Conservation (phyloP, 2,329 filamentous ascomycete species). For the Trichoderma sp. region DNA sequence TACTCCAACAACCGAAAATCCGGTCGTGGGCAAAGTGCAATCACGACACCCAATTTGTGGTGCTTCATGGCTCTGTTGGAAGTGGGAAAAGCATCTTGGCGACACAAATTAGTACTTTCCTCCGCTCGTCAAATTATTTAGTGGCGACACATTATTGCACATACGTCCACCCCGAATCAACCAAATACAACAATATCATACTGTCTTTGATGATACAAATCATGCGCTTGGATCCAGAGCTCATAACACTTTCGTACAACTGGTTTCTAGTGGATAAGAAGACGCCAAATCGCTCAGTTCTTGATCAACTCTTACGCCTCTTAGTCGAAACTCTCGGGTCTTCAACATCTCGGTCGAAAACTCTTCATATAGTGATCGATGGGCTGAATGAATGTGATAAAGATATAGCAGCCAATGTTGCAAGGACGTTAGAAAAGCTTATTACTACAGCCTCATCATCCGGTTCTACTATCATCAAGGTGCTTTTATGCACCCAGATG, state of each 20-base stretch:
- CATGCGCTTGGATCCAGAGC: slow-evolving; percentile 28
- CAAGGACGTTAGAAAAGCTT: not conserved
- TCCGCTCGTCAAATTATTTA: slow-evolving; percentile 25
- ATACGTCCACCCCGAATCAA: slow-evolving; percentile 36
- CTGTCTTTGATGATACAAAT: slow-evolving; percentile 38
- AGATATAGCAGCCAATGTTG: not conserved
- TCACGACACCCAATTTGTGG: slow-evolving; percentile 31
- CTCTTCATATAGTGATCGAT: slow-evolving; percentile 6
- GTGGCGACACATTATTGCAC: slow-evolving; percentile 41
- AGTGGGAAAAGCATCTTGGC: slow-evolving; percentile 42
- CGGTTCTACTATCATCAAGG: not conserved
- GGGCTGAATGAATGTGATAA: slow-evolving; percentile 13
- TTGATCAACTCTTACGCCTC: slow-evolving; percentile 5
- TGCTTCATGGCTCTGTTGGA: slow-evolving; percentile 40
- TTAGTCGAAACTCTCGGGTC: not conserved
- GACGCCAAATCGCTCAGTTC: not conserved
- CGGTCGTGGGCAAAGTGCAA: slow-evolving; percentile 32
- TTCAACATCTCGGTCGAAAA: not conserved
- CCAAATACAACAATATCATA: slow-evolving; percentile 38
- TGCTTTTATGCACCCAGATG: slow-evolving; percentile 1
- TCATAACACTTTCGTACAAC: slow-evolving; percentile 32
- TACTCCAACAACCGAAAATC: slow-evolving; percentile 35
- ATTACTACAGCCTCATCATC: not conserved
- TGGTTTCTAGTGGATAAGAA: slow-evolving; percentile 27
- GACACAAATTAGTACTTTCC: slow-evolving; percentile 35